Percentiles rank a stretch among this genome's conserved stretches.
phyloP scores from a whole-genome alignment of 176 grass and related monocot species.

The Bonia amplexicaulis region DNA sequence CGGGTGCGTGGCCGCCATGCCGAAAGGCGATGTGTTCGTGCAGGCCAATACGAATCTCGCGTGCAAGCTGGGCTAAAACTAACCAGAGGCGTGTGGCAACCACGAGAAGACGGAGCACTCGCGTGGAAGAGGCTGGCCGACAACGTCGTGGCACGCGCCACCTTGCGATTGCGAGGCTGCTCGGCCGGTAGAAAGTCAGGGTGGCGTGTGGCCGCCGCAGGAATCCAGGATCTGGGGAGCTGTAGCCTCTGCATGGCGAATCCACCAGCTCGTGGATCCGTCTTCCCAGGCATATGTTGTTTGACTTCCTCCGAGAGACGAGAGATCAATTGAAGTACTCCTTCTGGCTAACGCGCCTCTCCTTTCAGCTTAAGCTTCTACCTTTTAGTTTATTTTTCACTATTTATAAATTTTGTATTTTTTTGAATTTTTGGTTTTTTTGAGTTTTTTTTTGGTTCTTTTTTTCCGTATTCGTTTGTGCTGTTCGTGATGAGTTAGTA shows the following conservation, averaged over 20 bases:
- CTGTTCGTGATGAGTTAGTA: no score
- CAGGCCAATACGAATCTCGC: not conserved
- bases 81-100: conserved; percentile 38
- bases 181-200: not conserved
- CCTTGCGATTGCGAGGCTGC: not conserved
- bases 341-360: no score
- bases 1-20: conserved; percentile 35
- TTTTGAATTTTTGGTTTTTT: no score
- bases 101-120: not conserved
- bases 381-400: no score
- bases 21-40: not conserved
- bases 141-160: not conserved
- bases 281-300: not conserved
- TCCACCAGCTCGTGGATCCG: not conserved
- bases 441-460: no score
- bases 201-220: not conserved
- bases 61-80: not conserved
- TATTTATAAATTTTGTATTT: no score
- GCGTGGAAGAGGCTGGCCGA: not conserved
- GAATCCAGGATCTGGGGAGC: not conserved
- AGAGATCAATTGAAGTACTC: not conserved
- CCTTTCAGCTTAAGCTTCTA: no score
- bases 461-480: no score
- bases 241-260: not conserved
- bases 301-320: not conserved